These are phyloP conservation scores for Harringtonia aguacate DNA, from an alignment of 2,329 filamentous ascomycete species.

Conservation along the genomic window DNA sequence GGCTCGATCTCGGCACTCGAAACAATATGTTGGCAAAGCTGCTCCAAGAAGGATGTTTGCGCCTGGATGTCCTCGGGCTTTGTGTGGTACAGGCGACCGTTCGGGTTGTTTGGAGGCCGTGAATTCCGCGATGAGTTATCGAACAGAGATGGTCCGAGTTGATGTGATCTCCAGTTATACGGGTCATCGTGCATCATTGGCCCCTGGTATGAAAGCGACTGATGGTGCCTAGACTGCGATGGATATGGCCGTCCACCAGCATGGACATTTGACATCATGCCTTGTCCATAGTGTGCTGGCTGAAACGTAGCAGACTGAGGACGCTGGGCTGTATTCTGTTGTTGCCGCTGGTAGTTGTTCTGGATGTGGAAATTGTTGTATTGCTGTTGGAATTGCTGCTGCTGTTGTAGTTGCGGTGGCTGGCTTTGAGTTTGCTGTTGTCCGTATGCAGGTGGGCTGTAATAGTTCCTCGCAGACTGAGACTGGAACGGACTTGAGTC, in stretches of 20 bases:
- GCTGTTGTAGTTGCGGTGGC: conserved; percentile 18
- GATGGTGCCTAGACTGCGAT: conserved; percentile 18
- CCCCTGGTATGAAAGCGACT: conserved; percentile 22
- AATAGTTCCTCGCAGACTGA: conserved; percentile 18
- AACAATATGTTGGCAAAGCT: conserved; percentile 37
- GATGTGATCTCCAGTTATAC: conserved; percentile 18
- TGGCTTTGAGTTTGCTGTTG: conserved; percentile 19
- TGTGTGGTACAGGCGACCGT: conserved; percentile 17
- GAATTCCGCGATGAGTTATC: conserved; percentile 9
- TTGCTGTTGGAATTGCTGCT: conserved; percentile 18
- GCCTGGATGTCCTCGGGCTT: conserved; percentile 33
- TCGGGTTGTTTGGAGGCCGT: conserved; percentile 3
- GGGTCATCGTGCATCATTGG: conserved; percentile 13
- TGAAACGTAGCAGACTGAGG: conserved; percentile 23
- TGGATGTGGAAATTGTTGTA: conserved; percentile 15
- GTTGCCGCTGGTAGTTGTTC: conserved; percentile 5
- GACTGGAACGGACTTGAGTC: conserved; percentile 28
- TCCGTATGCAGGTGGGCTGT: conserved; percentile 18
- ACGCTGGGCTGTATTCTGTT: conserved; percentile 16
- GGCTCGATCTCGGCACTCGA: conserved; percentile 50
- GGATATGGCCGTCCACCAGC: conserved; percentile 9
- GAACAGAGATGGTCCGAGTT: conserved; percentile 8
- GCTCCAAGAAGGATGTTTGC: conserved; percentile 39
- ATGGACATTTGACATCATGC: conserved; percentile 8
- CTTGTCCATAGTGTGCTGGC: conserved; percentile 16